Percentiles rank a stretch among this genome's conserved stretches.
Evolutionary conservation across 1,139 yeast species (phyloP).

Genomic region (Arxiozyma slooffiae): DNA sequence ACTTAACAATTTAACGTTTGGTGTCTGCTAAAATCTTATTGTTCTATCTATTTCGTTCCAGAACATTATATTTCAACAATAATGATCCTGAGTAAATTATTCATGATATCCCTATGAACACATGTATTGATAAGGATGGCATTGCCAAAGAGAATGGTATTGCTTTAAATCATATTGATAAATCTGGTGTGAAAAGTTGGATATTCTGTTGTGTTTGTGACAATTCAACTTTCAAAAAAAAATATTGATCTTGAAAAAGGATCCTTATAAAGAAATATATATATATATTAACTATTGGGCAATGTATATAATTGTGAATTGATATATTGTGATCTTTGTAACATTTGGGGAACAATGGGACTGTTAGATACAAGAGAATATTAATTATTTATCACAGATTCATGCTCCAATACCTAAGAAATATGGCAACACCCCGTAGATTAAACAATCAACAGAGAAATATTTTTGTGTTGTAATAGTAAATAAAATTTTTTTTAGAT

Average conservation of each 20-base stretch:
- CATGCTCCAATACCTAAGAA: constrained; percentile 8
- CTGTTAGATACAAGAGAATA: constrained; percentile 15
- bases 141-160: constrained; percentile 19
- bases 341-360: constrained; percentile 30
- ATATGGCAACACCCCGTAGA: not conserved
- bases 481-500: constrained; percentile 6
- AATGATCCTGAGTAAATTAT: not conserved
- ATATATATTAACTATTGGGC: not conserved
- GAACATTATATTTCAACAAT: no score
- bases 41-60: no score
- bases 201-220: constrained; percentile 26
- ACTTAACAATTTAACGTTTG: no score
- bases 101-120: constrained; percentile 23
- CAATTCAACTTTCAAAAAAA: constrained; percentile 6
- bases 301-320: constrained; percentile 14
- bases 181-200: constrained; percentile 26
- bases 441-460: constrained; percentile 10
- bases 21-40: no score
- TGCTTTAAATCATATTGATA: constrained; percentile 10
- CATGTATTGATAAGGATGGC: constrained; percentile 22
- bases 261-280: constrained; percentile 25
- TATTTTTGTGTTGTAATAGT: constrained; percentile 17
- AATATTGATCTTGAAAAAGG: constrained; percentile 14
- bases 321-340: constrained; percentile 29
- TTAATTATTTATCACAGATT: constrained; percentile 11